Evolutionary conservation across 441 rosid genomes (phyloP).

Genomic region (Hura crepitans): DNA sequence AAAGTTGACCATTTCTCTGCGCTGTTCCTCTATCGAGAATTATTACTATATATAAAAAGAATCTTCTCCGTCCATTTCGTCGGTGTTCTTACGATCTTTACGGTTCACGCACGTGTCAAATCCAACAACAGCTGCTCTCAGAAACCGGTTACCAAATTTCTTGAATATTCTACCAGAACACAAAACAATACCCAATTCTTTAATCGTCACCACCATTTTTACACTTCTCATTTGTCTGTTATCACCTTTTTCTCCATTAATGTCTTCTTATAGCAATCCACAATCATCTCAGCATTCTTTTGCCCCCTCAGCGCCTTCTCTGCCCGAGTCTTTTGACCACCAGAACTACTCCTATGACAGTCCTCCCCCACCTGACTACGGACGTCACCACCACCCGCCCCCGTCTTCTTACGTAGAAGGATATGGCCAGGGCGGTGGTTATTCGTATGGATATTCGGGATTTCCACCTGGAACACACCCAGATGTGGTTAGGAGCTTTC

Average conservation of each 20-base stretch:
- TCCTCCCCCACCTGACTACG: slow-evolving; percentile 23
- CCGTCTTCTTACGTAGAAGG: background rate
- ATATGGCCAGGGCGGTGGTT: slow-evolving; percentile 14
- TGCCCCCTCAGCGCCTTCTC: slow-evolving; percentile 47
- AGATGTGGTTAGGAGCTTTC: slow-evolving; percentile 48
- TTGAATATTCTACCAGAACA: background rate
- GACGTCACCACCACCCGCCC: background rate
- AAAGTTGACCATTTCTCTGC: background rate
- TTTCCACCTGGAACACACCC: slow-evolving; percentile 56
- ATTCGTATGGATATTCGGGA: slow-evolving; percentile 18
- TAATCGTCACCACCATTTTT: no score
- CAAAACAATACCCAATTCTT: background rate
- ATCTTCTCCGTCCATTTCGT: background rate
- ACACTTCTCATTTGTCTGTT: no score
- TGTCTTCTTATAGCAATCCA: slow-evolving; percentile 23
- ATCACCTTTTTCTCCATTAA: slow-evolving; percentile 17
- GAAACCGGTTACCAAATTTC: background rate
- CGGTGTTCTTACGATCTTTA: background rate
- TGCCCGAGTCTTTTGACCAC: slow-evolving; percentile 32
- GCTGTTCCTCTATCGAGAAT: no score
- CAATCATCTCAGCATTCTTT: slow-evolving; percentile 28
- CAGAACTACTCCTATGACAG: slow-evolving; percentile 11
- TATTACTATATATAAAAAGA: background rate
- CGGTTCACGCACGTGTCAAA: background rate
- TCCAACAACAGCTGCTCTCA: no score